These are phyloP conservation scores for Aspergillus melleus DNA, from an alignment of 2,329 filamentous ascomycete genomes.

Conservation along the genomic window DNA sequence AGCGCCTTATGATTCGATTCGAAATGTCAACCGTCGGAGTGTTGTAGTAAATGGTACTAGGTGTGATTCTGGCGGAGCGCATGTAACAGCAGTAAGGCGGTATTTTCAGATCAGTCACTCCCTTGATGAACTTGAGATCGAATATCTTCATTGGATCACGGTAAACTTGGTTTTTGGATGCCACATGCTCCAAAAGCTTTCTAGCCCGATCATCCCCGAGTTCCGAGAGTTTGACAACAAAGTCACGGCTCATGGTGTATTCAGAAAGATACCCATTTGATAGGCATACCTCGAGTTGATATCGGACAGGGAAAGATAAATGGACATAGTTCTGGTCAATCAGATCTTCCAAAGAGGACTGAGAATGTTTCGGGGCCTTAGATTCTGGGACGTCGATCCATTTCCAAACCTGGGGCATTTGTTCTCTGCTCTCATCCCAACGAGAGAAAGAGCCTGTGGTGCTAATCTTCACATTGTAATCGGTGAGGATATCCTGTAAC, in stretches of 20 bases:
- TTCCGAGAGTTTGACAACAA: conserved; percentile 61
- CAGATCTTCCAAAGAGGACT: conserved; percentile 38
- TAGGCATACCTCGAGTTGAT: conserved; percentile 92
- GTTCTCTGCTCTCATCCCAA: conserved; percentile 28
- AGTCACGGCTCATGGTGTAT: conserved; percentile 66
- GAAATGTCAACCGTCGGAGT: conserved; percentile 81
- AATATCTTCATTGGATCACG: conserved; percentile 75
- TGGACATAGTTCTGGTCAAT: conserved; percentile 35
- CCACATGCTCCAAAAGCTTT: conserved; percentile 71
- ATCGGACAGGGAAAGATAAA: conserved; percentile 72
- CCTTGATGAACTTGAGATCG: conserved; percentile 45
- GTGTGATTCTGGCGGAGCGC: conserved; percentile 77
- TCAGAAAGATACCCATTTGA: conserved; percentile 77
- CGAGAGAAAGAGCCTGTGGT: conserved; percentile 43
- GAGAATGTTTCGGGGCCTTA: conserved; percentile 26
- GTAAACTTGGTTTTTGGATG: conserved; percentile 61
- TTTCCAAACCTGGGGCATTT: conserved; percentile 35
- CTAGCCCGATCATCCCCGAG: conserved; percentile 58
- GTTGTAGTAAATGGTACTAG: conserved; percentile 75
- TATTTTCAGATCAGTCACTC: conserved; percentile 54
- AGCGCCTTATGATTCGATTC: conserved; percentile 80
- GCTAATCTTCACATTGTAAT: conserved; percentile 68
- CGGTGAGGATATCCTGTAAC: conserved; percentile 59
- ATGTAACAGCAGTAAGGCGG: conserved; percentile 74
- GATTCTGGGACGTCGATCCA: conserved; percentile 39